Evolutionary conservation across 225 moss, liverwort and hornwort genomes (phyloP), one percentile per base, ranked within the genome.

Genomic region (Sphagnum tenellum): DNA sequence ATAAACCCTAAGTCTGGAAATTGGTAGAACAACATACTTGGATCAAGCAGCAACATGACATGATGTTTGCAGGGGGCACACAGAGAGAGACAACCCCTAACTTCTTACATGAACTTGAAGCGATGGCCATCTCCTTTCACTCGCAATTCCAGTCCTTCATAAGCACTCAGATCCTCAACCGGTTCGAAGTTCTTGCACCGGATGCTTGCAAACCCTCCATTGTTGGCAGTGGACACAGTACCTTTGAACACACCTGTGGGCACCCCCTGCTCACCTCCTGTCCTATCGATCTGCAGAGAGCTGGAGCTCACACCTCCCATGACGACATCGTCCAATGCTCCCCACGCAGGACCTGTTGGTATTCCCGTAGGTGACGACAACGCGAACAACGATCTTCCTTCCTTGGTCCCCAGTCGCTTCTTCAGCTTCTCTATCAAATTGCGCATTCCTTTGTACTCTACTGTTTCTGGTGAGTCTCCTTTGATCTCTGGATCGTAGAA

Each of bases 231-330:
- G 5, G 95, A 95, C 53, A 89, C 88, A 10, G 61, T 76, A 60
- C 95, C 96, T 75, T 74, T 89, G 57, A 96, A 96, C 50, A 87
- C 50, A 3, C 88, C 92, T 2, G 80, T 89, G 2, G 88, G 81
- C 8, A 70, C 81, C 56, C 81, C 92, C n/a, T 67, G 47, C 69
- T 92, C 96, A 49, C 96, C 88, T 49, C 68, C 88, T 50, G 67
- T 72, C 55, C 71, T 56, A 54, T 65, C 75, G 69, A 92, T 77
- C 67, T 92, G 88, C 62, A 96, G 81, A 6, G 88, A 88, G 77
- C 96, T 92, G 59, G 84, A 73, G 69, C 96, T 92, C 14, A 82
- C 92, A 65, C 96, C 96, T 61, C 92, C 96, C 96, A 96, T 96
- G 67, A 92, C 96, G 48, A 90, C 85, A 76, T 96, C 96, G 73